Evolutionary conservation across 495 filamentous ascomycete species (phyloP).

Genomic region (Hyaloscypha finlandica): DNA sequence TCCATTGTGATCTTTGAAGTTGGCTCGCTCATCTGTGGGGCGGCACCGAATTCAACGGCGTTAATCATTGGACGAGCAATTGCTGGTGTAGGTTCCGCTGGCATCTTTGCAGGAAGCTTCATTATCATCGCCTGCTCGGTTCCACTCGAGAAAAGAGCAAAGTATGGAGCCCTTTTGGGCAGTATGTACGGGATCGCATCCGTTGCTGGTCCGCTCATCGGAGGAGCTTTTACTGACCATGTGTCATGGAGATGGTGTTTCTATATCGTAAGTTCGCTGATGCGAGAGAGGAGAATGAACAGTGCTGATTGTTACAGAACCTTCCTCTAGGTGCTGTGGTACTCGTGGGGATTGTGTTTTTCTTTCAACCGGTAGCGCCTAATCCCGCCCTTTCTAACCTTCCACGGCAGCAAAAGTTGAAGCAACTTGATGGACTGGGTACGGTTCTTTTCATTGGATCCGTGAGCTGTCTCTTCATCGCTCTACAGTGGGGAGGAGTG

Average conservation of each 20-base stretch:
- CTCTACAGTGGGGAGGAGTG: slow-evolving; percentile 48
- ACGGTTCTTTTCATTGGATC: slow-evolving; percentile 38
- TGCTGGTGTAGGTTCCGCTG: slow-evolving; percentile 80
- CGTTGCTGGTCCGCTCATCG: slow-evolving; percentile 68
- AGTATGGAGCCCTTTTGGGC: slow-evolving; percentile 60
- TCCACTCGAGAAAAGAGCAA: slow-evolving; percentile 67
- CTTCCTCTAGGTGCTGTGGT: slow-evolving; percentile 60
- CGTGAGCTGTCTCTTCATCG: slow-evolving; percentile 42
- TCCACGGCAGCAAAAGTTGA: slow-evolving; percentile 14
- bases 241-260: slow-evolving; percentile 83
- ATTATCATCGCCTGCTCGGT: slow-evolving; percentile 78
- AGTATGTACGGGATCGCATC: slow-evolving; percentile 60
- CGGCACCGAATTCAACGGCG: slow-evolving; percentile 69
- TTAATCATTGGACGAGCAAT: slow-evolving; percentile 86
- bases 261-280: slow-evolving; percentile 47
- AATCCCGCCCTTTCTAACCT: too few relatives aligned
- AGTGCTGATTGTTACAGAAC: slow-evolving; percentile 36
- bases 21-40: slow-evolving; percentile 82
- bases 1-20: slow-evolving; percentile 81
- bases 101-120: slow-evolving; percentile 79
- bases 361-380: slow-evolving; percentile 41
- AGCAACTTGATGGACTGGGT: slow-evolving; percentile 52
- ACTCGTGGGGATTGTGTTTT: slow-evolving; percentile 57
- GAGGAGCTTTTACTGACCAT: slow-evolving; percentile 52
- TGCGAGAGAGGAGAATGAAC: too few relatives aligned